Evolutionary conservation across 352 stramenopile genomes (phyloP).

Genomic region (Phytophthora ohioensis): DNA sequence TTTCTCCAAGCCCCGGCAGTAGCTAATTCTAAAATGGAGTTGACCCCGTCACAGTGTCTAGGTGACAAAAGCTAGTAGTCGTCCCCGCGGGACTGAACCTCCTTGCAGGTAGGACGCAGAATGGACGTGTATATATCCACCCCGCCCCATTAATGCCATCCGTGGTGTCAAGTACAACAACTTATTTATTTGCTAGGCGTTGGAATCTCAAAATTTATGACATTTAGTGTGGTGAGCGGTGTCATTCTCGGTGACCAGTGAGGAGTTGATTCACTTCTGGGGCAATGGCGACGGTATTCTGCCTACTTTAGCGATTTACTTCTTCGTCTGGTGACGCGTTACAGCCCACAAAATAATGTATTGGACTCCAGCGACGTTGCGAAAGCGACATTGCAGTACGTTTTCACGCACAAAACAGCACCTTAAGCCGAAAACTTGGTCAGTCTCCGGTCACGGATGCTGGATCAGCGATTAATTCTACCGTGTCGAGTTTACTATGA

Average conservation of each 20-base stretch:
- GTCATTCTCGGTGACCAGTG: conserved; percentile 8
- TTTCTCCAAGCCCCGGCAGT: no score
- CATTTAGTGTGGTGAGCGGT: conserved; percentile 5
- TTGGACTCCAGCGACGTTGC: background rate
- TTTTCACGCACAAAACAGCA: background rate
- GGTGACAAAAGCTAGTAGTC: no score
- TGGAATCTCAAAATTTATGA: no score
- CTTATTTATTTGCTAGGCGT: no score
- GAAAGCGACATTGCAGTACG: background rate
- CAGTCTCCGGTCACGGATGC: background rate
- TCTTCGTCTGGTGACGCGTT: background rate
- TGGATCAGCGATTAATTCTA: background rate
- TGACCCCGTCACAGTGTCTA: no score
- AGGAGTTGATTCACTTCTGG: conserved; percentile 6
- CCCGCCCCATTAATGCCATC: no score
- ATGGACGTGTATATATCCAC: no score
- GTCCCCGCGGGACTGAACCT: no score
- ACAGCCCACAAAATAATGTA: background rate
- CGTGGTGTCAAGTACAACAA: no score
- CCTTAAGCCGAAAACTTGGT: background rate
- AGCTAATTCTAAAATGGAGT: no score
- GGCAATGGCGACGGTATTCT: conserved; percentile 1
- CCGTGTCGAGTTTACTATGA: background rate
- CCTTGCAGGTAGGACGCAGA: no score
- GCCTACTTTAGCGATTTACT: background rate